phyloP scores from a whole-genome alignment of 1,284 basidiomycete genomes.

The Bondarzewia mesenterica region DNA sequence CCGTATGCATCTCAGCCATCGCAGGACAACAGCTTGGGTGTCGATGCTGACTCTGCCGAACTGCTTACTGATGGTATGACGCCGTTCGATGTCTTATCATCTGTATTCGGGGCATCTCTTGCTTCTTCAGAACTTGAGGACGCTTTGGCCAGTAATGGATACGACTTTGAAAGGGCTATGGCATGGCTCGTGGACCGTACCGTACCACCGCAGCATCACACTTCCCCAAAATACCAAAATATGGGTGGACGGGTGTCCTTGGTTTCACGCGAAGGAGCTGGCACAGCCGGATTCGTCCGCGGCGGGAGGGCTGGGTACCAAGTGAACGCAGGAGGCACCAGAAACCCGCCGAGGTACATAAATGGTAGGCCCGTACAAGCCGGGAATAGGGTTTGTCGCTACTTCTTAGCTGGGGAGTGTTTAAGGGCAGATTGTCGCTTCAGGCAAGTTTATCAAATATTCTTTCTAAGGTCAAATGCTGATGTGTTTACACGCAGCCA shows the following conservation, averaged over 20 bases:
- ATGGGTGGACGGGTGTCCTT: conserved; percentile 57
- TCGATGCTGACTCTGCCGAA: conserved; percentile 37
- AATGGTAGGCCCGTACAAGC: conserved; percentile 51
- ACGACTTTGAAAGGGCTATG: conserved; percentile 94
- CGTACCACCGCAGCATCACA: conserved; percentile 35
- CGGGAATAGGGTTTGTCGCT: conserved; percentile 83
- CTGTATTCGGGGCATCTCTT: conserved; percentile 85
- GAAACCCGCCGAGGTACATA: conserved; percentile 39
- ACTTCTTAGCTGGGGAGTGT: conserved; percentile 95
- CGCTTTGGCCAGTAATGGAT: conserved; percentile 79
- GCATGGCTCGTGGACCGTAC: conserved; percentile 81
- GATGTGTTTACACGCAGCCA: conserved; percentile 41
- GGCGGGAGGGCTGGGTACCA: conserved; percentile 38
- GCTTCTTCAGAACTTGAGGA: conserved; percentile 91
- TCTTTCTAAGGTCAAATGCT: conserved; percentile 3
- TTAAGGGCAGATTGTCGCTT: conserved; percentile 94
- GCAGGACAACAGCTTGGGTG: conserved; percentile 36
- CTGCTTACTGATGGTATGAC: conserved; percentile 86
- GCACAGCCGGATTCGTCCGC: conserved; percentile 23
- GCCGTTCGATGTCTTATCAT: conserved; percentile 91
- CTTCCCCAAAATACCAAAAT: conserved; percentile 43
- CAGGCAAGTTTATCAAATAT: conserved; percentile 49
- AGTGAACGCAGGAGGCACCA: conserved; percentile 30
- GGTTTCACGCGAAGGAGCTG: conserved; percentile 43
- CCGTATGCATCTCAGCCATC: conserved; percentile 7